These are phyloP conservation scores for Phytomonas sp. DNA, from an alignment of 208 protist genomes.

Conservation along the genomic window DNA sequence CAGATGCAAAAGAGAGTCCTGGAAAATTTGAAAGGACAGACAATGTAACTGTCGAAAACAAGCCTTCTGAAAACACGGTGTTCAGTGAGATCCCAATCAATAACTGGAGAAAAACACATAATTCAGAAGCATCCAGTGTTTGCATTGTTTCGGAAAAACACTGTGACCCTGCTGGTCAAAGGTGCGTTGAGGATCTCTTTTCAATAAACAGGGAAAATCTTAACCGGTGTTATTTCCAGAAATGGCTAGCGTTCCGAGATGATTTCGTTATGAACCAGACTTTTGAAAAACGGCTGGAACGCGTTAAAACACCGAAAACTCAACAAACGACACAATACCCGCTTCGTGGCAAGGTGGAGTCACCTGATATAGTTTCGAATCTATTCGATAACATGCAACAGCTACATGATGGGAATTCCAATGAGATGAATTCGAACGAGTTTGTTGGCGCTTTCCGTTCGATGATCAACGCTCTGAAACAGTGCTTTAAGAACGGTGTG, in stretches of 20 bases:
- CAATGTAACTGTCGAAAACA: background rate
- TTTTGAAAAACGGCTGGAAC: background rate
- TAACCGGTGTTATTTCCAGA: background rate
- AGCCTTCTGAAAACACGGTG: background rate
- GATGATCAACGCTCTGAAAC: constrained; percentile 32
- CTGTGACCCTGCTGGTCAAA: background rate
- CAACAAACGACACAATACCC: constrained; percentile 9
- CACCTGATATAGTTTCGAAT: constrained; percentile 25
- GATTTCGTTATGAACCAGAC: background rate
- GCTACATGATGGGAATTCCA: background rate
- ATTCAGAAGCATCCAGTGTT: background rate
- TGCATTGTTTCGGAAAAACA: background rate
- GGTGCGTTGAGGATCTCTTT: background rate
- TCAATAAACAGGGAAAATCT: background rate
- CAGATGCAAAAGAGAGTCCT: background rate
- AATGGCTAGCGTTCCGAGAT: background rate
- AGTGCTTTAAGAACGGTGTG: constrained; percentile 28
- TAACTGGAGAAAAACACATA: background rate
- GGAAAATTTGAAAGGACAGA: background rate
- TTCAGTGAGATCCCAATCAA: background rate
- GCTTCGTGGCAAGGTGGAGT: constrained; percentile 32
- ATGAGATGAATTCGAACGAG: constrained; percentile 31
- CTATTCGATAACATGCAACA: constrained; percentile 22
- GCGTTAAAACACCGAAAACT: background rate
- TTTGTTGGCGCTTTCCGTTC: constrained; percentile 34